Percentiles rank a stretch among this genome's conserved stretches.
Evolutionary conservation across 2,329 filamentous ascomycete species (phyloP).

Genomic region (Chaetothyriales sp.): DNA sequence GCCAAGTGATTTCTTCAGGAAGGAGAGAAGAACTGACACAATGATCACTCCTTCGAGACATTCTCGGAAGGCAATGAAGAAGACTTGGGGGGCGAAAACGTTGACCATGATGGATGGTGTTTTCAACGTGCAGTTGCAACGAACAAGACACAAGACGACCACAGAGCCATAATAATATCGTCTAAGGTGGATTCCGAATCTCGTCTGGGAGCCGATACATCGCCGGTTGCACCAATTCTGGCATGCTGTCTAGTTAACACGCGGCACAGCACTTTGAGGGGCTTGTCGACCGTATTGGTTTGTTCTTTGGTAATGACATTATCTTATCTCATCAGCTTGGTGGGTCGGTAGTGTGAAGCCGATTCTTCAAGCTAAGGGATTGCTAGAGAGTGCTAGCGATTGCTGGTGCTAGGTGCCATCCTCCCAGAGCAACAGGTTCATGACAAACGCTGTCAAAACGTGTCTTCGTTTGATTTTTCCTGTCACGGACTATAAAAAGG

Average conservation of each 20-base stretch:
- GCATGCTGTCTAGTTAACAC: no score
- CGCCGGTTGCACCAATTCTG: not conserved
- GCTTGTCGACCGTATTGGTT: not conserved
- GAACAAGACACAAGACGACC: not conserved
- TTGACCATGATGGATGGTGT: constrained; percentile 41
- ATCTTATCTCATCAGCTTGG: not conserved
- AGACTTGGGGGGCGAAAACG: constrained; percentile 66
- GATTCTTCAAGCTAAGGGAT: not conserved
- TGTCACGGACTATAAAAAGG: no score
- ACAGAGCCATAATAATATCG: not conserved
- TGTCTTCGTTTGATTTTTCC: no score
- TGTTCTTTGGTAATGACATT: not conserved
- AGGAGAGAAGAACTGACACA: constrained; percentile 70
- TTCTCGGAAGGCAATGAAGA: constrained; percentile 83
- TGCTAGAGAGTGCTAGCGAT: no score
- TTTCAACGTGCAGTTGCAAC: not conserved
- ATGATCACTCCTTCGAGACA: constrained; percentile 70
- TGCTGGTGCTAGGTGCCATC: not conserved
- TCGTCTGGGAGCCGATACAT: not conserved
- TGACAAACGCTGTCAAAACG: no score
- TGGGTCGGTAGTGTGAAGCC: not conserved
- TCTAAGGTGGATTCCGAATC: not conserved
- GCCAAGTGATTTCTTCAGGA: constrained; percentile 65
- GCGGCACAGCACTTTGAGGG: no score
- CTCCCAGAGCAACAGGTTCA: not conserved